Base-by-base conservation (phyloP, 73 alveolate species). In the Tetrahymena elliotti region DNA sequence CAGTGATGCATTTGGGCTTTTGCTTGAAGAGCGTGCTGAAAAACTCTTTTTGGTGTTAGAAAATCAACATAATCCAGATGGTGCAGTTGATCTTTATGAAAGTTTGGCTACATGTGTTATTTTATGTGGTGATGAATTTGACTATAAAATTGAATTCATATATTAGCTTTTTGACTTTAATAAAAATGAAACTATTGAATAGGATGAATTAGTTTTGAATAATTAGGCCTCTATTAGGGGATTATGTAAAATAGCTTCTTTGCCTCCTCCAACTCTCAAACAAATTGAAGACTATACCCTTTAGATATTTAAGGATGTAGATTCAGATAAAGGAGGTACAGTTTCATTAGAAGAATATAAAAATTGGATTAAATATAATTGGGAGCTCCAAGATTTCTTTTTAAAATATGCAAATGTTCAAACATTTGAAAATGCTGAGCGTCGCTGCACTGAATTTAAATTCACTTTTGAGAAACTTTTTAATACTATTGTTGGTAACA, bases 351-450 rank as follows among this genome's bases (percentile, higher is more conserved):
- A 53, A 9, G 96, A 94, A 52, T 94, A 84, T 83, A 92, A 93
- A 36, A 9, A 35, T 27, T 94, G 96, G 96, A 37, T 94, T 35
- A 39, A 53, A 34, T 47, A 47, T 92, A 84, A 94, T 39, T 94
- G 96, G 96, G 96, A 94, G 20, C 38, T 94, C 18, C 53, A 94
- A 53, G 96, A 94, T 94, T 94, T 94, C 40, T 84, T 94, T 94
- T 35, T 94, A 18, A 84, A 84, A 40, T 94, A 94, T 84, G 96
- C 96, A 0, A 39, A 84, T 34, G 93, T 94, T 0, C 24, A 94
- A 88, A 94, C 96, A 12, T 94, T 47, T 53, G 96, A 94, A 52
- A 94, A 94, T 94, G 96, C 96, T 20, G 96, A 94, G 82, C 93
- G 96, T 53, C 93, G 96, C 35, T 68, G 95, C 52, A 94, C 47